phyloP scores from a whole-genome alignment of 73 alveolate genomes.

The Paramecium primaurelia region DNA sequence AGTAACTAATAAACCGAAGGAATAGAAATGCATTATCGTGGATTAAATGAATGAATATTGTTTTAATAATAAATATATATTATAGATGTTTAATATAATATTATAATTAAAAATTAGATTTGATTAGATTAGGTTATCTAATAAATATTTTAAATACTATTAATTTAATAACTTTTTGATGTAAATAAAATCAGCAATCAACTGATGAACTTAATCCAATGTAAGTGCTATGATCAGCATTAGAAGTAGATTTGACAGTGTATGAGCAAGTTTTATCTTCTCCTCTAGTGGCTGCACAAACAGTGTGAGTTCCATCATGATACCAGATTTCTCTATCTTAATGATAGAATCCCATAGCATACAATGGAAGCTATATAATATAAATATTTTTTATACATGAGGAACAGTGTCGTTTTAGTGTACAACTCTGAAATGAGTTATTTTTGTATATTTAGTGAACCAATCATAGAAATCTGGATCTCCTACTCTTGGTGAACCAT shows the following conservation, averaged over 20 bases:
- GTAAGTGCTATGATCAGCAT: conserved; percentile 43
- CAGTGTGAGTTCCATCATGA: conserved; percentile 22
- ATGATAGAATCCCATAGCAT: conserved; percentile 54
- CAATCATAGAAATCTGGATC: conserved; percentile 56
- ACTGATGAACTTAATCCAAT: conserved; percentile 28
- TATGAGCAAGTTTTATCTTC: conserved; percentile 49
- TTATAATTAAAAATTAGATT: too few relatives aligned
- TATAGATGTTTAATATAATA: too few relatives aligned
- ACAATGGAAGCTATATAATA: not conserved
- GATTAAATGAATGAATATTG: not conserved
- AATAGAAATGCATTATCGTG: not conserved
- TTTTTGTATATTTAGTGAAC: conserved; percentile 19
- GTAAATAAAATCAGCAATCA: conserved; percentile 19
- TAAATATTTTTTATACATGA: not conserved
- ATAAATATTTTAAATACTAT: not conserved
- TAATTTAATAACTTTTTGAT: not conserved
- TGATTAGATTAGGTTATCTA: too few relatives aligned
- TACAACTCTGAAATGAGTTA: conserved; percentile 13
- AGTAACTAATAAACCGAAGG: not conserved
- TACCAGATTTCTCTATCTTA: conserved; percentile 44
- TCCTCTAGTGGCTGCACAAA: conserved; percentile 40
- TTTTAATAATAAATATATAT: not conserved
- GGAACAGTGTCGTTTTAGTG: conserved; percentile 32
- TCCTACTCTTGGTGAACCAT: conserved; percentile 66
- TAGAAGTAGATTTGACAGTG: not conserved